Evolutionary conservation across 2,329 filamentous ascomycete species (phyloP), one percentile per base, ranked within the genome.

Genomic region (Paraphaeosphaeria minitans): DNA sequence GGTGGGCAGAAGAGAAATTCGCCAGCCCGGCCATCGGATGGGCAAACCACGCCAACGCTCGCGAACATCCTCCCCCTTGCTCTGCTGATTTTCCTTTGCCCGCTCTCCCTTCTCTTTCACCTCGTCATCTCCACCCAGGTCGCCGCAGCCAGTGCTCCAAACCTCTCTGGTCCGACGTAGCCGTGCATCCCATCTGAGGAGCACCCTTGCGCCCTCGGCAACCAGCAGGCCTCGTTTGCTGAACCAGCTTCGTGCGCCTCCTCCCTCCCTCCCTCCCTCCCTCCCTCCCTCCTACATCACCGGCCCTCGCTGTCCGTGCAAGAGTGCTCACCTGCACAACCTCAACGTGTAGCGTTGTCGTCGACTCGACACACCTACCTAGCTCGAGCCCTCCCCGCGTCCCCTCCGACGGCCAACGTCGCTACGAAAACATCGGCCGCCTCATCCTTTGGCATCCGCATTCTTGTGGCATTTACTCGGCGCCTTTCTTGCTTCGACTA

Each of bases 161-260:
- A 58, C 62, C 37, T 39, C 35, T 56, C 47, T 52, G 27, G 45
- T 35, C 57, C 27, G 46, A 31, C n/a, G 5, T 39, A 57, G 51
- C 56, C 53, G 54, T 51, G 48, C 57, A 56, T 59, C 56, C 61
- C 24, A n/a, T 62, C 57, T 56, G 29, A 31, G 29, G 37, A 39
- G 58, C 60, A 57, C 59, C 58, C 52, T 57, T 65, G 64, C 62
- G 52, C 58, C 42, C 41, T 49, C 60, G 59, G 60, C 62, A 60
- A 62, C 46, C 35, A 41, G 29, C 47, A 16, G 53, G 42, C 54
- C 56, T n/a, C 48, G 41, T 55, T 52, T 55, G 50, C 39, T n/a
- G 9, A 24, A 39, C 52, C 43, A 53, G 45, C 58, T 57, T 19
- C 47, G 47, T 39, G 48, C 35, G 46, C 35, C 8, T n/a, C n/a